Conservation (phyloP, 306 rosid species). For the Sphenostylis stenocarpa region DNA sequence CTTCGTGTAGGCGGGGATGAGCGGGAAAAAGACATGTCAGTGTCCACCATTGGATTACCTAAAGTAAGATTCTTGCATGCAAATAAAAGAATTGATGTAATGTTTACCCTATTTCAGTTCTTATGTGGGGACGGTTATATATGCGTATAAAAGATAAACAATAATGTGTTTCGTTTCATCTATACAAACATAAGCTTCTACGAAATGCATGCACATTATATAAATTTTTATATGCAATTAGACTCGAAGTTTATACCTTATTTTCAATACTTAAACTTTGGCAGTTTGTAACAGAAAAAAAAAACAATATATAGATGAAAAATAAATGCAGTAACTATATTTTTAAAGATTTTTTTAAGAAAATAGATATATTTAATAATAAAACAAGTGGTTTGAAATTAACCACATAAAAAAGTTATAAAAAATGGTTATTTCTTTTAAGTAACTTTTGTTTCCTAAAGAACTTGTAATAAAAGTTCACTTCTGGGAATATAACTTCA, state of each 20-base stretch:
- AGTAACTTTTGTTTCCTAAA: too few relatives aligned
- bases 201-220: not conserved
- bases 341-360: too few relatives aligned
- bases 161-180: not conserved
- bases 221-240: not conserved
- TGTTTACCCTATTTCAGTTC: not conserved
- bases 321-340: too few relatives aligned
- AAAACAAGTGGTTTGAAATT: too few relatives aligned
- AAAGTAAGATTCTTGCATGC: conserved; percentile 26
- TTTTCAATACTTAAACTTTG: not conserved
- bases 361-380: too few relatives aligned
- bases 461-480: too few relatives aligned
- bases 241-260: not conserved
- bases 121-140: not conserved
- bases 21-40: conserved; percentile 15
- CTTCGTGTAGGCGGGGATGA: conserved; percentile 4
- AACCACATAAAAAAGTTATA: too few relatives aligned
- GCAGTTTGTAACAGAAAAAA: too few relatives aligned
- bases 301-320: too few relatives aligned
- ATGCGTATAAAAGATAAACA: not conserved
- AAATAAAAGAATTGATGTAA: not conserved
- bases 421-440: too few relatives aligned
- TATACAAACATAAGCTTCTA: not conserved
- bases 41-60: conserved; percentile 24
- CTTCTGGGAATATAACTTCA: not conserved